Base-by-base conservation (phyloP, 2,329 filamentous ascomycete genomes). In the Ilyonectria sp. region DNA sequence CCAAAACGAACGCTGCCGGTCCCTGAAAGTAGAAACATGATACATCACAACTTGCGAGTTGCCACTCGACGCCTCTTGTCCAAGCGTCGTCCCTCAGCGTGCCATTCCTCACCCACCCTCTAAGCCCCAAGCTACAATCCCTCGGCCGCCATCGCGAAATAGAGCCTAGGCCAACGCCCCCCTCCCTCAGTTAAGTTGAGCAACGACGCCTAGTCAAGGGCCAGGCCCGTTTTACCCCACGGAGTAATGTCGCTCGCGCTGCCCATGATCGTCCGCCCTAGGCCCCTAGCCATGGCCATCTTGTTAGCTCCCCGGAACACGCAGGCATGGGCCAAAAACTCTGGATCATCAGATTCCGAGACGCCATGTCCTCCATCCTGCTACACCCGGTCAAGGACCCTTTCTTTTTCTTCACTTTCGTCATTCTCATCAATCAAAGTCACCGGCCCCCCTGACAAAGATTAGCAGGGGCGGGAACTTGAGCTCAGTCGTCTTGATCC, bases 221-320 rank as follows among this genome's bases (percentile, higher is more conserved):
- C 49, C 23, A 50, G 47, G 47, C 47, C 46, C 33, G 35, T 58
- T 64, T 64, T 64, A 64, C 61, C 61, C 61, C 61, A 64, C 54
- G 47, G 55, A 64, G 61, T 47, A 59, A 53, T 59, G 61, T 50
- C 61, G 54, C 60, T 63, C 60, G 43, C 61, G 50, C 61, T 59
- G 37, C 33, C 61, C 50, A 19, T 53, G 60, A 64, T 64, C 55
- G 55, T 46, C 37, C 40, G 62, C 56, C 62, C 49, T 60, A 53
- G 31, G 40, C 37, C 49, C 54, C 44, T 43, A 35, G 37, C 56
- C 40, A 59, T 50, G 49, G 35, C 21, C 44, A 57, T 63, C 60
- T 31, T 21, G 29, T n/a, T 31, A 11, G n/a, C 29, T 29, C 58
- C 50, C 52, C 43, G 43, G 43, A 55, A 56, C 52, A 33, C 49